Base-by-base conservation (phyloP, 2,329 filamentous ascomycete genomes). In the Fusarium marasasianum region DNA sequence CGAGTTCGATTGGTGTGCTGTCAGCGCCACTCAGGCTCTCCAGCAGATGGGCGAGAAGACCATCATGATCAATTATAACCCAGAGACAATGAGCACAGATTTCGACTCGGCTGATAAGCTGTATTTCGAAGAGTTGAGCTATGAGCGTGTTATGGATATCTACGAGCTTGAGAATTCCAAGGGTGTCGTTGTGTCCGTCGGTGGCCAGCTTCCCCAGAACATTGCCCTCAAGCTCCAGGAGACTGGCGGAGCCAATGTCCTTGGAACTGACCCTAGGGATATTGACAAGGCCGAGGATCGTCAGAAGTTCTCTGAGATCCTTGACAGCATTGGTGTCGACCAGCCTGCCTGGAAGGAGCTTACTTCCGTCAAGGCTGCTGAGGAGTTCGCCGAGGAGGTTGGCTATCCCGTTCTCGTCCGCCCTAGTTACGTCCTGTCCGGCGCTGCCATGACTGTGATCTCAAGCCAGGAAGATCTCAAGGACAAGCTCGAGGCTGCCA, bases 281-380 rank as follows among this genome's bases (percentile, higher is more conserved):
- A 99, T 99, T 76, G 96, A 99, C 89, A 97, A 95, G 87, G 96
- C 96, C 53, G 96, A 99, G 85, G 95, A 99, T 82, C 91, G 96
- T 81, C 95, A 98, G 84, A 98, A 99, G 84, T 99, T 99, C 87
- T 98, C 96, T 29, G 93, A 95, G 79, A 98, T 98, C 74, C 89
- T 99, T 51, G 96, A 99, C 83, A 97, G 94, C 83, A 98, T 98
- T 78, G 96, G 95, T 68, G 91, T 99, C 63, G 96, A 98, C 82
- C 96, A 99, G 85, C 96, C 96, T 41, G 95, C 94, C 15, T 99
- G 96, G 96, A 98, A 97, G 84, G 96, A 99, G 83, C 91, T 98
- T 44, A 97, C 93, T 37, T 98, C 94, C 22, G 94, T 96, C 71
- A 86, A 92, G 71, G 96, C 94, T 26, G 96, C 95, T n/a, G 92